Evolutionary conservation across 2,329 filamentous ascomycete genomes (phyloP), one percentile per base, ranked within the genome.

Genomic region (Neurospora sp.): DNA sequence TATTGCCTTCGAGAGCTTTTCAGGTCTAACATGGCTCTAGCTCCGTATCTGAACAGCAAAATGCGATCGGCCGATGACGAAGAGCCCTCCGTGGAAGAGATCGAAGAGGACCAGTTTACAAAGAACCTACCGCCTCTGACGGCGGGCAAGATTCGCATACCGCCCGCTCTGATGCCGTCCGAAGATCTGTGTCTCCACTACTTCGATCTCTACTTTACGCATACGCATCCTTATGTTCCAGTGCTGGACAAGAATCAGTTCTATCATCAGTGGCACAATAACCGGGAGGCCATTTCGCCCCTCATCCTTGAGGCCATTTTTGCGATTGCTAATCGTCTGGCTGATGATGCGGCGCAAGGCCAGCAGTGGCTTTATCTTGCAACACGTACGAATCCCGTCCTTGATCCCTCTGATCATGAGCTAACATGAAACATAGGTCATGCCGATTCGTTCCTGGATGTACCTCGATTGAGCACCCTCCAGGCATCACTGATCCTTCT

Each of bases 301-400:
- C 83, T 98, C 39, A 86, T 98, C 70, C 83, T 98, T 0, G 95
- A 97, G 79, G 92, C 92, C 6, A 89, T 98, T 19, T 97, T 98
- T 79, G 93, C 95, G 12, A 96, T 96, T 77, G 91, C 93, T 4
- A 92, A 92, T 8, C 87, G 93, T 43, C 85, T 97, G 72, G 89
- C 93, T 0, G 93, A 96, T 73, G 92, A 96, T 74, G 90, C 92
- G 4, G 87, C 91, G 0, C 89, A 96, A 79, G 93, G 93, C 11
- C 91, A 94, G 74, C 93, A 96, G 79, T 98, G 96, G 96, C 87
- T 98, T 67, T 93, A 93, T 38, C 85, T 98, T 72, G 94, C 93
- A 70, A 91, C 92, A 37, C 91, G 92, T 96, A 83, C 74, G 84
- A 72, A 28, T 33, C 67, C 15, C 33, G 4, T 3, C 11, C 2